phyloP scores from a whole-genome alignment of 2,329 filamentous ascomycete species.

The Pseudopyrenochaeta lycopersici region DNA sequence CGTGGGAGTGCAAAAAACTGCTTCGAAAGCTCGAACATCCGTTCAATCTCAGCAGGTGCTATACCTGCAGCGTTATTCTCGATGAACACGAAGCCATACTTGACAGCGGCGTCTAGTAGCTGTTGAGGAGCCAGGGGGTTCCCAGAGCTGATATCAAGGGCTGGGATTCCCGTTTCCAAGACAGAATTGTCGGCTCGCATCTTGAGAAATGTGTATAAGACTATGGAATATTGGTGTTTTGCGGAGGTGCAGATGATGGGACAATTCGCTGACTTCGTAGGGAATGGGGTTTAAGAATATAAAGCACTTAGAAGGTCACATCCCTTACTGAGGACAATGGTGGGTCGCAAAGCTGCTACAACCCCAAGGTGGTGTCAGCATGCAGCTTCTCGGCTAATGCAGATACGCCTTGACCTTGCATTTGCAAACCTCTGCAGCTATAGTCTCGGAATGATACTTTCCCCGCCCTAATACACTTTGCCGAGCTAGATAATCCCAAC shows the following conservation, averaged over 20 bases:
- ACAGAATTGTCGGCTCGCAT: neutral
- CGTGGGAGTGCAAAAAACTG: neutral
- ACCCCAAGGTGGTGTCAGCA: too few species aligned
- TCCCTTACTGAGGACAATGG: neutral
- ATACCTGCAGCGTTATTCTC: neutral
- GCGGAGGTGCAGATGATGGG: neutral
- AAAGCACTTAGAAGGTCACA: neutral
- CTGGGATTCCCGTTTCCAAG: neutral
- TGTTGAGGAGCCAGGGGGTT: neutral
- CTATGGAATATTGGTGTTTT: neutral
- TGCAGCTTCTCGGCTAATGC: too few species aligned
- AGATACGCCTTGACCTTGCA: neutral
- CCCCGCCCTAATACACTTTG: neutral
- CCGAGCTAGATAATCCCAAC: too few species aligned
- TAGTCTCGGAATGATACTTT: too few species aligned
- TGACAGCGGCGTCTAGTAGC: neutral
- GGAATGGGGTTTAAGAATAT: neutral
- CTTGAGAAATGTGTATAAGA: neutral
- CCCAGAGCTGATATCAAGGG: neutral
- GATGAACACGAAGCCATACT: neutral
- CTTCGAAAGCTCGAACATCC: neutral
- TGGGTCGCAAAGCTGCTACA: neutral
- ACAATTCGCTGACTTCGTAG: neutral
- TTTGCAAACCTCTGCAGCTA: too few species aligned
- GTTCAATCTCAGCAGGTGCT: neutral